phyloP scores from a whole-genome alignment of 768 basidiomycete species.

The Russula dissimulans region DNA sequence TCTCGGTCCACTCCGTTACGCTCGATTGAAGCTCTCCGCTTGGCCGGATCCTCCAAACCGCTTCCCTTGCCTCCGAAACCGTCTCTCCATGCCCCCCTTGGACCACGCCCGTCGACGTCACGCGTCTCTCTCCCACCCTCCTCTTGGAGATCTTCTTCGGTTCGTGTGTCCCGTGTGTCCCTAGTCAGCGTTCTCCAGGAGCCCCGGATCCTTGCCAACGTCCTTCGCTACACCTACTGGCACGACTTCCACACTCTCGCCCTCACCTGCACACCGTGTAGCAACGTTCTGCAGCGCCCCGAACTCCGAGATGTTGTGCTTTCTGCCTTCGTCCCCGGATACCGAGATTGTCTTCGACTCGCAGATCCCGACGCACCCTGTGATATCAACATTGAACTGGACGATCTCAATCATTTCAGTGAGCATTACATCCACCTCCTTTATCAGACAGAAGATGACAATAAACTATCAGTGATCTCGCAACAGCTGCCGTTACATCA shows the following conservation, averaged over 20 bases:
- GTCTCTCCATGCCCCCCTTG: background rate
- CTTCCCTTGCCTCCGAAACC: background rate
- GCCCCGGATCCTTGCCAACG: conserved; percentile 27
- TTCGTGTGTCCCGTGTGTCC: conserved; percentile 13
- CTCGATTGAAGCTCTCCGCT: background rate
- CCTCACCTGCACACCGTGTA: conserved; percentile 29
- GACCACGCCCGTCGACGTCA: background rate
- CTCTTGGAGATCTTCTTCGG: background rate
- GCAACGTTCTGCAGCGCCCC: conserved; percentile 27
- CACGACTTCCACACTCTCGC: conserved; percentile 34
- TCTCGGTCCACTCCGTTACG: background rate
- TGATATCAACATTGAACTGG: conserved; percentile 43
- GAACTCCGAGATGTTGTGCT: conserved; percentile 33
- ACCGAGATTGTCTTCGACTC: conserved; percentile 34
- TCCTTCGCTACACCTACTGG: conserved; percentile 31
- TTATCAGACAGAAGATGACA: background rate
- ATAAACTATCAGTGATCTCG: conserved; percentile 43
- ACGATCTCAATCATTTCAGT: conserved; percentile 60
- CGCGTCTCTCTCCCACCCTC: background rate
- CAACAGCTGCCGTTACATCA: conserved; percentile 54
- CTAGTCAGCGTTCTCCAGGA: conserved; percentile 26
- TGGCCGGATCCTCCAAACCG: background rate
- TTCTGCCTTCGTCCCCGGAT: conserved; percentile 50
- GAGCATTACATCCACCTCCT: conserved; percentile 27
- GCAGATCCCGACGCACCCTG: conserved; percentile 34